These are phyloP conservation scores for Colletotrichum theobromicola DNA, from an alignment of 2,329 filamentous ascomycete genomes.

Conservation along the genomic window DNA sequence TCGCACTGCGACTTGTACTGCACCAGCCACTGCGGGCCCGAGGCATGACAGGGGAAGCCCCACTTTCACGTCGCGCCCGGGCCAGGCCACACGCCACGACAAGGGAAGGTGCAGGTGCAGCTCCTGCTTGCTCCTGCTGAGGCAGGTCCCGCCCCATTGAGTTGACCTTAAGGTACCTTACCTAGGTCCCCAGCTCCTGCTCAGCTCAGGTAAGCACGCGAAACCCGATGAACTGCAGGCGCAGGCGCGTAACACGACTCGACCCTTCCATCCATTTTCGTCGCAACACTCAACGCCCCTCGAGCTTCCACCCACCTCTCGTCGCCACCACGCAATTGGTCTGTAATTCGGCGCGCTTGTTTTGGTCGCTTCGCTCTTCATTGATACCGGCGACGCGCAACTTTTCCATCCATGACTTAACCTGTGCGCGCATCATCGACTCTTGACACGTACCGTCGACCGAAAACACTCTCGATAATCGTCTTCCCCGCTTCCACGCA, in stretches of 20 bases:
- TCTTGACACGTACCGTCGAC: slow-evolving; percentile 16
- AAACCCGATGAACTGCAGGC: slow-evolving; percentile 21
- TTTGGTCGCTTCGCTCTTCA: neutral
- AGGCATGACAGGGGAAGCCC: neutral
- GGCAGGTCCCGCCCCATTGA: neutral
- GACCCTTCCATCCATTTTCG: slow-evolving; percentile 18
- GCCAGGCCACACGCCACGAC: slow-evolving; percentile 4
- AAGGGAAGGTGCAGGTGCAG: slow-evolving; percentile 9
- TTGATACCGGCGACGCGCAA: neutral
- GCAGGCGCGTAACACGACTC: slow-evolving; percentile 21
- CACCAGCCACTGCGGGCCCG: slow-evolving; percentile 7
- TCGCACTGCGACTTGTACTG: neutral
- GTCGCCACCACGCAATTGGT: slow-evolving; percentile 15
- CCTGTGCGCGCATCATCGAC: slow-evolving; percentile 6
- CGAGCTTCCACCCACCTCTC: neutral
- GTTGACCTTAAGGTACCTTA: neutral
- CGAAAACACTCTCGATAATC: slow-evolving; percentile 8
- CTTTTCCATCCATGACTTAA: slow-evolving; percentile 10
- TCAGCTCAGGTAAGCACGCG: slow-evolving; percentile 23
- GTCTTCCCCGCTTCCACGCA: slow-evolving; percentile 18
- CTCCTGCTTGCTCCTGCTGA: neutral
- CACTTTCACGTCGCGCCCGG: slow-evolving; percentile 6
- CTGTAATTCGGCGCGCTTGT: neutral
- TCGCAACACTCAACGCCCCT: slow-evolving; percentile 11
- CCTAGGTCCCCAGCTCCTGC: slow-evolving; percentile 9